Conservation (phyloP, 2,329 filamentous ascomycete species). For the Chrysoporthe austroafricana region DNA sequence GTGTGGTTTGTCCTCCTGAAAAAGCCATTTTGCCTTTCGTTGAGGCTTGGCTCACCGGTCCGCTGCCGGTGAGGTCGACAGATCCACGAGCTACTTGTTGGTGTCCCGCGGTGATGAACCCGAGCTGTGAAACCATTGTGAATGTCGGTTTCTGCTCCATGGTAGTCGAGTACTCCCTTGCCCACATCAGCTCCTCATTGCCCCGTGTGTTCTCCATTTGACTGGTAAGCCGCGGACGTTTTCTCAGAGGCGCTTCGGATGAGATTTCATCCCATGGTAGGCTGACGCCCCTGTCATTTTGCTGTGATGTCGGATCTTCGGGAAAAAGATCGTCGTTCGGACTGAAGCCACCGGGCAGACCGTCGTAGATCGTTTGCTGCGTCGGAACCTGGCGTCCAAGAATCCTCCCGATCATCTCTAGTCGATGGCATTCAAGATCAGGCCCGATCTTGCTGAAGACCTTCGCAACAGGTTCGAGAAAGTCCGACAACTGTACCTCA, state of each 20-base stretch:
- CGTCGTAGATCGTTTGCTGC: conserved; percentile 56
- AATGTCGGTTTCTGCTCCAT: conserved; percentile 64
- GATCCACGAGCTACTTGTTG: conserved; percentile 50
- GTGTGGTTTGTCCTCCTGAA: conserved; percentile 20
- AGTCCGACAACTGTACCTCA: conserved; percentile 70
- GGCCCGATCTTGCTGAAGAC: conserved; percentile 67
- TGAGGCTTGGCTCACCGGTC: conserved; percentile 28
- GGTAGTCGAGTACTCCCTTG: conserved; percentile 58
- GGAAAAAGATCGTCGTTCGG: conserved; percentile 72
- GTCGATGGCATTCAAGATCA: conserved; percentile 63
- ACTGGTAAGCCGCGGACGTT: conserved; percentile 35
- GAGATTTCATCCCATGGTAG: conserved; percentile 40
- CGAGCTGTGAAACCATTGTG: conserved; percentile 59
- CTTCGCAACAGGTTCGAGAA: conserved; percentile 64
- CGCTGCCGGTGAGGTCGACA: conserved; percentile 37
- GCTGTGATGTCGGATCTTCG: conserved; percentile 53
- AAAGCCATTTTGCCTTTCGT: conserved; percentile 36
- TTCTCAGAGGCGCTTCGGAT: conserved; percentile 34
- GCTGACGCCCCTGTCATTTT: background rate
- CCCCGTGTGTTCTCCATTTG: conserved; percentile 36
- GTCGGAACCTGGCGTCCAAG: conserved; percentile 65
- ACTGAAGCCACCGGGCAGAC: conserved; percentile 56
- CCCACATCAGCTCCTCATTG: conserved; percentile 41
- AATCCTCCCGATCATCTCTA: conserved; percentile 73
- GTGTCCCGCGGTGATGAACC: conserved; percentile 65